Evolutionary conservation across 208 protist species (phyloP).

Genomic region (Naegleria lovaniensis): DNA sequence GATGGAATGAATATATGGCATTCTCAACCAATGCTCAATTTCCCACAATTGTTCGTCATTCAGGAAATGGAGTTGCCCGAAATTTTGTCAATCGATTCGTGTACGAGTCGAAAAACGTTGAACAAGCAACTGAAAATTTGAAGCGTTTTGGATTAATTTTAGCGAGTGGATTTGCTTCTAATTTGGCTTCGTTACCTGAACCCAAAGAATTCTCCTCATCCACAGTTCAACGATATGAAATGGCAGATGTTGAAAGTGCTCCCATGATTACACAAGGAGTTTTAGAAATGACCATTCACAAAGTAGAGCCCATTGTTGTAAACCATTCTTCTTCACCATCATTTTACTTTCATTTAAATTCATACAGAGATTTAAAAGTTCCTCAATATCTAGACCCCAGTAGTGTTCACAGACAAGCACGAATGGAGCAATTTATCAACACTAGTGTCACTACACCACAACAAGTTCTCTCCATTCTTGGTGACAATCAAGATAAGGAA

Average conservation of each 20-base stretch:
- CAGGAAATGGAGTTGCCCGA: neutral
- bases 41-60: neutral
- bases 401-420: neutral
- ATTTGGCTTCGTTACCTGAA: neutral
- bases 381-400: neutral
- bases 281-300: neutral
- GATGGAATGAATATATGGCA: neutral
- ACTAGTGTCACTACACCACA: neutral
- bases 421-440: neutral
- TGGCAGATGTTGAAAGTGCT: neutral
- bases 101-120: neutral
- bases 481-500: neutral
- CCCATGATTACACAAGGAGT: neutral
- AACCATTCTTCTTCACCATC: too few species aligned
- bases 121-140: neutral
- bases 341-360: neutral
- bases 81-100: neutral
- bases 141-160: neutral
- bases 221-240: neutral
- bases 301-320: neutral
- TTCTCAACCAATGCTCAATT: slow-evolving; percentile 6
- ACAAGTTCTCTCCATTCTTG: neutral
- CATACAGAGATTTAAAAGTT: neutral
- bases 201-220: neutral
- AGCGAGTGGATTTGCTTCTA: neutral